phyloP scores from a whole-genome alignment of 805 yeast genomes.

The Ogataea glucozyma region DNA sequence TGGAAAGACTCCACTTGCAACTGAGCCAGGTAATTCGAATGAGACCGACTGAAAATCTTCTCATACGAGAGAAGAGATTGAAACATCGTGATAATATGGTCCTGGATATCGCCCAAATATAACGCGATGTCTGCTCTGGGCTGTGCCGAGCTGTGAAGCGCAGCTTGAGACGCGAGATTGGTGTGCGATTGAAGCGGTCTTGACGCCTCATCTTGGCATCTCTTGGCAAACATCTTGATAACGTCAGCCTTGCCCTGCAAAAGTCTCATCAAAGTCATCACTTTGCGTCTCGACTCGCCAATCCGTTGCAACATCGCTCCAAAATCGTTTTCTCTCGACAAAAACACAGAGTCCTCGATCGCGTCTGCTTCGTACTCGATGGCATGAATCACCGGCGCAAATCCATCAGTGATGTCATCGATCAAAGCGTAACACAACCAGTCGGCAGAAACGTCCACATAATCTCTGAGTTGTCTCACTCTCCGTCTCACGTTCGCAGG shows the following conservation, averaged over 20 bases:
- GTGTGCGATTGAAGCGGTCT: slow-evolving; percentile 20
- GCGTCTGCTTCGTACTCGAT: slow-evolving; percentile 81
- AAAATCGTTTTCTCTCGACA: slow-evolving; percentile 73
- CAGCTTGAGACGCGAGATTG: slow-evolving; percentile 12
- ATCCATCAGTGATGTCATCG: slow-evolving; percentile 84
- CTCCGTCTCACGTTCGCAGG: slow-evolving; percentile 80
- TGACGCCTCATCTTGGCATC: slow-evolving; percentile 76
- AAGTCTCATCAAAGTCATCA: slow-evolving; percentile 88
- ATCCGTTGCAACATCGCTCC: slow-evolving; percentile 75
- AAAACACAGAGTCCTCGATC: slow-evolving; percentile 82
- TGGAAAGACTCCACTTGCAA: slow-evolving; percentile 89
- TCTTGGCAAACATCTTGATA: slow-evolving; percentile 90
- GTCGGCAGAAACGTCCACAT: slow-evolving; percentile 75
- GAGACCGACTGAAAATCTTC: slow-evolving; percentile 89
- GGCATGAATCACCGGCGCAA: slow-evolving; percentile 77
- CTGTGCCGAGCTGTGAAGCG: slow-evolving; percentile 38
- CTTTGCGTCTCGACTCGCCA: slow-evolving; percentile 87
- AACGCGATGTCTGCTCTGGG: slow-evolving; percentile 92
- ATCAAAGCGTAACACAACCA: slow-evolving; percentile 82
- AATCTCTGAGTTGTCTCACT: slow-evolving; percentile 75
- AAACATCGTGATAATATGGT: slow-evolving; percentile 94
- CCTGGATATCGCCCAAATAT: slow-evolving; percentile 93
- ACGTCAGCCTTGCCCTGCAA: slow-evolving; percentile 95
- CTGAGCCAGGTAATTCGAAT: slow-evolving; percentile 89
- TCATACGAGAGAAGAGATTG: slow-evolving; percentile 89